Evolutionary conservation across 306 rosid genomes (phyloP).

Genomic region (Myrica gale): DNA sequence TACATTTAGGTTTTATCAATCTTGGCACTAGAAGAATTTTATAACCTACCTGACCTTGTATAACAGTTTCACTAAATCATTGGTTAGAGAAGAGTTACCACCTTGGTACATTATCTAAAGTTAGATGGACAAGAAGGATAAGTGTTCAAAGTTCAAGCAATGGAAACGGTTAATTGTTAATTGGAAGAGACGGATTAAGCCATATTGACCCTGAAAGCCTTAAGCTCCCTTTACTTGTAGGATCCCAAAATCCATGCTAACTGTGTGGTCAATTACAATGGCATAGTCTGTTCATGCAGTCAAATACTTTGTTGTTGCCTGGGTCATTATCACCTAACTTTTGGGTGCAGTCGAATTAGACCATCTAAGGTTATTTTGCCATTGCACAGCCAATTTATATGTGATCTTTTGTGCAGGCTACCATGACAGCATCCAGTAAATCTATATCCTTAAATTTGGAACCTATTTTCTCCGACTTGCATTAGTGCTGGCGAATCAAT

Average conservation of each 20-base stretch:
- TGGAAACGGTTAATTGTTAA: background rate
- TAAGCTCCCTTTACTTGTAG: background rate
- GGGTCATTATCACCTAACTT: background rate
- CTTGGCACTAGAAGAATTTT: too few relatives aligned
- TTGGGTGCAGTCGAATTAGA: background rate
- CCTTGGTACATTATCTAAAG: background rate
- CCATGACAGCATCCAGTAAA: background rate
- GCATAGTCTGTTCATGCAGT: background rate
- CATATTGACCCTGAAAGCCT: background rate
- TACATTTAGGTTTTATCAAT: too few relatives aligned
- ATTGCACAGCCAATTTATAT: background rate
- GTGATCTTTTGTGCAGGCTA: background rate
- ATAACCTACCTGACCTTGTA: too few relatives aligned
- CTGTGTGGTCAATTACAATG: background rate
- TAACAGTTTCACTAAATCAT: too few relatives aligned
- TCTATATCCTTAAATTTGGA: background rate
- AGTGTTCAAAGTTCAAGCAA: background rate
- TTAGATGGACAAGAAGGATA: background rate
- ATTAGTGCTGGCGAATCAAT: constrained; percentile 4
- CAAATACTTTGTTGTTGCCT: background rate
- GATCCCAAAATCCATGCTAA: background rate
- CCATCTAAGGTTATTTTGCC: background rate
- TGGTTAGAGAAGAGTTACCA: too few relatives aligned
- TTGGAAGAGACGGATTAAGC: background rate
- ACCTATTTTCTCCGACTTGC: background rate